Base-by-base conservation (phyloP, 169 alveolate genomes). In the Cyclospora cayetanensis region DNA sequence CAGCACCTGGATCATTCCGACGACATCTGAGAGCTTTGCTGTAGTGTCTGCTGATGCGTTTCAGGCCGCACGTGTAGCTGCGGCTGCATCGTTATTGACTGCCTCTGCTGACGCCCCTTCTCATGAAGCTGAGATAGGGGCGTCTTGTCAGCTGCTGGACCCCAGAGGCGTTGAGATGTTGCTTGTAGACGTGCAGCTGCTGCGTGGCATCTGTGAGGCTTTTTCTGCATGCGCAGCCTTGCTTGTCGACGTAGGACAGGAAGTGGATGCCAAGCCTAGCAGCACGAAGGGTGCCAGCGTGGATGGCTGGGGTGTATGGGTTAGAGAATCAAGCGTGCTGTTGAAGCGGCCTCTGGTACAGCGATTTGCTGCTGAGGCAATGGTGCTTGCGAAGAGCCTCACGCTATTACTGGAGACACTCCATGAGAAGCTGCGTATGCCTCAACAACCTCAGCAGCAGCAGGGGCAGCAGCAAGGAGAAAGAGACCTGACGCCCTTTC, bases 21-120 rank as follows among this genome's bases (percentile, higher is more conserved):
- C 37, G 22, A 70, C 83, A 39, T 70, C 83, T 12, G 83, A 70
- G 53, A 70, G 53, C 46, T 70, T 70, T 70, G 83, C 83, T 70
- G 83, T 34, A 18, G 83, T 22, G 37, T 70, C 83, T 9, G 50
- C 83, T 31, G 83, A 50, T 9, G 83, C 83, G 9, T 27, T 70
- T 50, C 22, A 29, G 41, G 83, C 83, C 25, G 83, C 83, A 0
- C 50, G 31, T n/a, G 34, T 70, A 12, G 83, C 83, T 70, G 83
- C 83, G 22, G 53, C 53, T 35, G 83, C 83, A 3, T 70, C 83
- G 27, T 27, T 70, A 31, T 53, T 53, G 55, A 53, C 83, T 66
- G 79, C 79, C 31, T 35, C 41, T 25, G 41, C 42, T 35, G 42
- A 66, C 12, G 42, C 25, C 25, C 43, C 25, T 7, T 35, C 1